Percentiles rank a stretch among this genome's conserved stretches.
These are phyloP conservation scores for Triticum monococcum DNA, from an alignment of 176 grass and related monocot genomes.

Conservation along the genomic window DNA sequence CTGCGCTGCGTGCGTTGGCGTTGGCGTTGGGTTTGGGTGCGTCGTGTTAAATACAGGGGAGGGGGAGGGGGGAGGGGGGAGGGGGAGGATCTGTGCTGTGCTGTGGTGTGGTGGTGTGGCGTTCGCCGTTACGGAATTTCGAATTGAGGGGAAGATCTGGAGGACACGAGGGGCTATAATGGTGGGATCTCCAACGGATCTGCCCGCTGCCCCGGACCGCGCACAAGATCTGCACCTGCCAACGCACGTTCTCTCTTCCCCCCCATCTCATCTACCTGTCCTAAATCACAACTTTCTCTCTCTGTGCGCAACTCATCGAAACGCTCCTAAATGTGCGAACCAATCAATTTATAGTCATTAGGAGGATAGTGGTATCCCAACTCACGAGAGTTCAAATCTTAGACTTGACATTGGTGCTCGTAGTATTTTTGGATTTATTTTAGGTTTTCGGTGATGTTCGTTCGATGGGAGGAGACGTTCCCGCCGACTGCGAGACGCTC, in stretches of 20 bases:
- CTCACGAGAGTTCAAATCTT: no score
- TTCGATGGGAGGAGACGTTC: no score
- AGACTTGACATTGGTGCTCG: no score
- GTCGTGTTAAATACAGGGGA: constrained; percentile 7
- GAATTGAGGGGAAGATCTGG: background rate
- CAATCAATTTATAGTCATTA: no score
- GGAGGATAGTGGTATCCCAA: no score
- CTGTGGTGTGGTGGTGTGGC: background rate
- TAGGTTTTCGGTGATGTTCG: no score
- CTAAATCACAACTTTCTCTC: no score
- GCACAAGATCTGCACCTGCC: background rate
- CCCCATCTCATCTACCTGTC: no score
- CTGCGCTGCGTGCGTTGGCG: background rate
- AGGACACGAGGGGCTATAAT: background rate
- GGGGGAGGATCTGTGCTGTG: background rate
- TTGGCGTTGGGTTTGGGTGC: background rate
- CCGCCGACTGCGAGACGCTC: no score
- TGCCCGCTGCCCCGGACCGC: background rate
- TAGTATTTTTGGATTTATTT: no score
- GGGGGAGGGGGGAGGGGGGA: background rate
- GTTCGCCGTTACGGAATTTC: background rate
- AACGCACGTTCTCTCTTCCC: background rate
- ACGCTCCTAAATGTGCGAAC: no score
- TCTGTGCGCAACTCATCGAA: no score
- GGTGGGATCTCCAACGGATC: background rate